Evolutionary conservation across 2,329 filamentous ascomycete genomes (phyloP).

Genomic region (Apiospora hydei): DNA sequence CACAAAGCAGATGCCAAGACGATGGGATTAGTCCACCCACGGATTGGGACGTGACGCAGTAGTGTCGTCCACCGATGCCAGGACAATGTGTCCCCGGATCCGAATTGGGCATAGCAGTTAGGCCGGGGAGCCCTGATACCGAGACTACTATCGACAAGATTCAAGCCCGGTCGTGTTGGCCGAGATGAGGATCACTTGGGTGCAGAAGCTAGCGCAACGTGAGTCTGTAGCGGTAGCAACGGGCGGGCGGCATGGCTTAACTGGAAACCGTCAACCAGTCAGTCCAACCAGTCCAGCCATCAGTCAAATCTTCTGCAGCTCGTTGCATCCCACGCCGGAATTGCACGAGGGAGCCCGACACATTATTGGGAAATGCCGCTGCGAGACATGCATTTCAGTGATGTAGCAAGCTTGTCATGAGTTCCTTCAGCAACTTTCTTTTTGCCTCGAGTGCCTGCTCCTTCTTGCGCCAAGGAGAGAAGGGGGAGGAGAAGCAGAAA

Average conservation of each 20-base stretch:
- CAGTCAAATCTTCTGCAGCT: not conserved
- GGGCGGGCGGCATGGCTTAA: not conserved
- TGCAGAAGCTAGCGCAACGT: constrained; percentile 7
- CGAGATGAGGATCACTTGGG: constrained; percentile 5
- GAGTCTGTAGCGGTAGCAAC: not conserved
- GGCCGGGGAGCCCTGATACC: constrained; percentile 15
- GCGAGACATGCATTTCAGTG: constrained; percentile 14
- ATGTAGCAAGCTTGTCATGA: constrained; percentile 1
- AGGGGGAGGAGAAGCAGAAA: not conserved
- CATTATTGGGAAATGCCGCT: not conserved
- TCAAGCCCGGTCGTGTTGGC: not conserved
- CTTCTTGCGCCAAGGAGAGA: not conserved
- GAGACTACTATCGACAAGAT: constrained; percentile 12
- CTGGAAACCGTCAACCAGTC: not conserved
- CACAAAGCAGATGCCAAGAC: not conserved
- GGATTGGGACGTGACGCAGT: constrained; percentile 17
- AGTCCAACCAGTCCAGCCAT: no score
- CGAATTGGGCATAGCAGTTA: constrained; percentile 5
- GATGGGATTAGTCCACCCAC: not conserved
- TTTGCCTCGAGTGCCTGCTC: not conserved
- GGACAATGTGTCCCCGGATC: not conserved
- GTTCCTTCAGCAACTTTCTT: not conserved
- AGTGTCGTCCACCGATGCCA: not conserved
- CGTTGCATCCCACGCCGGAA: not conserved
- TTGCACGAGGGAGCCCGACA: not conserved